Conservation (phyloP, 228 moss, liverwort and hornwort genomes). For the Sphagnum magellanicum region DNA sequence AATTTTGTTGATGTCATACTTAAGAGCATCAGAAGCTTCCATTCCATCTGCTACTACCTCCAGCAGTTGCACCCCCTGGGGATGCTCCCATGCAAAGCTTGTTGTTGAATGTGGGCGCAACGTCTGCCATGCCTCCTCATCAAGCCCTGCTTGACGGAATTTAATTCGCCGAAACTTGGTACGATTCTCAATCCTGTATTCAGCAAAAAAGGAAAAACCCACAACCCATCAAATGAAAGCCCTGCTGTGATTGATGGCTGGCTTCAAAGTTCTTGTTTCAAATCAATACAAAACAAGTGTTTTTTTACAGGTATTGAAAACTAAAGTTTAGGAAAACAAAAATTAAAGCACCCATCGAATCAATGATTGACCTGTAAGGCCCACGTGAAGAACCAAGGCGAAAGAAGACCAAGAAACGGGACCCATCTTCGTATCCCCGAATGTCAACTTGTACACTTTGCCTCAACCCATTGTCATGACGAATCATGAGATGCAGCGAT, state of each 20-base stretch:
- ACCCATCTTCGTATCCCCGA: slow-evolving; percentile 73
- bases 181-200: slow-evolving; percentile 85
- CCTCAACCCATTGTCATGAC: slow-evolving; percentile 30
- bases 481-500: slow-evolving; percentile 39
- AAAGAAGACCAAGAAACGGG: slow-evolving; percentile 54
- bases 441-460: slow-evolving; percentile 56
- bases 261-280: too few relatives aligned
- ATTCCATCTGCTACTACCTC: slow-evolving; percentile 50
- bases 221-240: too few relatives aligned
- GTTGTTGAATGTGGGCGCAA: slow-evolving; percentile 64
- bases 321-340: too few relatives aligned
- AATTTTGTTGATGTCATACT: slow-evolving; percentile 46
- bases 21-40: slow-evolving; percentile 16
- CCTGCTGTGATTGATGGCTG: too few relatives aligned
- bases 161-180: slow-evolving; percentile 31
- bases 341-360: too few relatives aligned
- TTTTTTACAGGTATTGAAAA: too few relatives aligned
- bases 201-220: not conserved
- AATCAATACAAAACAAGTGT: too few relatives aligned
- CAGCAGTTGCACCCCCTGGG: slow-evolving; percentile 43
- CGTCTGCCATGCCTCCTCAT: slow-evolving; percentile 58
- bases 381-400: slow-evolving; percentile 75
- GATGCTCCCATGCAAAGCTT: slow-evolving; percentile 81
- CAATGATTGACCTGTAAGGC: slow-evolving; percentile 60
- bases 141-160: slow-evolving; percentile 68